Conservation (phyloP, 805 yeast genomes). For the Saccharomycopsis javanensis region DNA sequence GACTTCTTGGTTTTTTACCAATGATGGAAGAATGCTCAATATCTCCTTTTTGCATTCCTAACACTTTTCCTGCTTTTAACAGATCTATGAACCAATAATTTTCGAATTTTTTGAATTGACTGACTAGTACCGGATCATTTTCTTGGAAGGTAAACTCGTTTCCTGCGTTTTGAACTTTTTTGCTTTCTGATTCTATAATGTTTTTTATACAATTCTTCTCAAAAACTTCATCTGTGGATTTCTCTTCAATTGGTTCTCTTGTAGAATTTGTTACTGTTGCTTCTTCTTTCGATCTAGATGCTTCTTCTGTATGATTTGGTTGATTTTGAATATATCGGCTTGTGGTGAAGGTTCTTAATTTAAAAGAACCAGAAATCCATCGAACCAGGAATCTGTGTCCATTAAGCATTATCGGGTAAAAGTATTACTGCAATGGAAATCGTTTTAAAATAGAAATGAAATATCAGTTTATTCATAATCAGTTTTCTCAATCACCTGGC, state of each 20-base stretch:
- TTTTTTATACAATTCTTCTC: background rate
- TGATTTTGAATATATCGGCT: background rate
- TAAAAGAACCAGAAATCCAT: too few relatives aligned
- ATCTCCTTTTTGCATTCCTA: conserved; percentile 20
- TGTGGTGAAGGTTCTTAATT: background rate
- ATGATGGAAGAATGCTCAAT: conserved; percentile 32
- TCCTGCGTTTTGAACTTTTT: background rate
- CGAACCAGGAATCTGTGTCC: background rate
- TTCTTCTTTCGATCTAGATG: background rate
- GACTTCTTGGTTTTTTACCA: conserved; percentile 29
- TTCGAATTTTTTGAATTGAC: conserved; percentile 24
- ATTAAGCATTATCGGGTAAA: background rate
- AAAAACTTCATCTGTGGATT: background rate
- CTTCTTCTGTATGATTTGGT: background rate
- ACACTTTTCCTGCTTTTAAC: conserved; percentile 20
- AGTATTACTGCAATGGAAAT: background rate
- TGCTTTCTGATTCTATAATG: background rate
- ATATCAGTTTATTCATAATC: too few relatives aligned
- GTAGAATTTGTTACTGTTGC: too few relatives aligned
- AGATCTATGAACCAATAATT: conserved; percentile 27
- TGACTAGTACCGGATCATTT: conserved; percentile 28
- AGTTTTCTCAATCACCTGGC: too few relatives aligned
- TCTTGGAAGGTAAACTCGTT: conserved; percentile 18
- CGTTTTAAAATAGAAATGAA: background rate
- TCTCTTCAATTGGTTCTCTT: background rate